Evolutionary conservation across 23 red algal genomes (phyloP).

Genomic region (Agarophyton chilense): DNA sequence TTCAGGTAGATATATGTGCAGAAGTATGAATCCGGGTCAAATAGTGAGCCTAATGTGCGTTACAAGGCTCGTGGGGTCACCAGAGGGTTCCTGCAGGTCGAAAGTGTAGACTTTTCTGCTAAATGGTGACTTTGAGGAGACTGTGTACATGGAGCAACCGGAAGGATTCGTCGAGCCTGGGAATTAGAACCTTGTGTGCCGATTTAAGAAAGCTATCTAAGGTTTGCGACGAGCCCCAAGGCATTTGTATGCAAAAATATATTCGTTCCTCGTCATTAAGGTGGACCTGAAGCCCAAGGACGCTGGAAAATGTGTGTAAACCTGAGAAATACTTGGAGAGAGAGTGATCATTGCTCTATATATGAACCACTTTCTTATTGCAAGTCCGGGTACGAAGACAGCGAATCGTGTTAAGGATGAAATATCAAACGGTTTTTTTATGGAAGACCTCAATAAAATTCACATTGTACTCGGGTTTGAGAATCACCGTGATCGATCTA

Average conservation of each 20-base stretch:
- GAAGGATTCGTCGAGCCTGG: neutral
- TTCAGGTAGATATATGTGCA: neutral
- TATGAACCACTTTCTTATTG: neutral
- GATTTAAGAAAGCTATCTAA: constrained; percentile 26
- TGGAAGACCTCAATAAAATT: constrained; percentile 35
- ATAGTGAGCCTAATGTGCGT: neutral
- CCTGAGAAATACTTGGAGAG: neutral
- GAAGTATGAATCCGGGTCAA: neutral
- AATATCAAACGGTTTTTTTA: constrained; percentile 8
- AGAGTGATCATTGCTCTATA: constrained; percentile 42
- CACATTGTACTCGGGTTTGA: constrained; percentile 36
- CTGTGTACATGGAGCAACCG: constrained; percentile 51
- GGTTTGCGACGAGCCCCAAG: neutral
- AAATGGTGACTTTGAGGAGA: constrained; percentile 35
- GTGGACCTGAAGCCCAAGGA: constrained; percentile 17
- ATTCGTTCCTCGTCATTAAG: constrained; percentile 8
- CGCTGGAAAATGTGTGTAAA: constrained; percentile 28
- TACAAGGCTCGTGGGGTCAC: constrained; percentile 23
- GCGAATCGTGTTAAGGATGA: constrained; percentile 18
- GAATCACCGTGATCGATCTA: constrained; percentile 10
- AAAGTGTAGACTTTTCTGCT: constrained; percentile 16
- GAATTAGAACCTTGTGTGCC: constrained; percentile 10
- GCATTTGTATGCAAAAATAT: constrained; percentile 12
- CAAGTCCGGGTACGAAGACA: constrained; percentile 19
- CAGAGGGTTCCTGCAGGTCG: neutral